These are phyloP conservation scores for Solanum clarkiae DNA, from an alignment of 257 asterid species.

Conservation along the genomic window DNA sequence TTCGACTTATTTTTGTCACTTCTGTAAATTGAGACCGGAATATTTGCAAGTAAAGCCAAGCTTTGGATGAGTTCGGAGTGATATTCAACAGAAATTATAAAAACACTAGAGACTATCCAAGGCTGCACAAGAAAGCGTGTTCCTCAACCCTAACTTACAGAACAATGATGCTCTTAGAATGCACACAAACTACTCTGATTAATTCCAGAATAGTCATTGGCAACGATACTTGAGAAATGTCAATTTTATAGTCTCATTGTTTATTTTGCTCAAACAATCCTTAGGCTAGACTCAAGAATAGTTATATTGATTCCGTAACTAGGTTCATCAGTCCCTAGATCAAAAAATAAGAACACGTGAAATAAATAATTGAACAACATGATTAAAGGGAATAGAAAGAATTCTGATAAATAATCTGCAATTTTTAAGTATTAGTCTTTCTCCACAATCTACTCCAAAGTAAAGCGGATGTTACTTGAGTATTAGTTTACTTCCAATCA, in stretches of 20 bases:
- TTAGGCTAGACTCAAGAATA: background rate
- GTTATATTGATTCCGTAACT: background rate
- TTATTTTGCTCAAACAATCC: background rate
- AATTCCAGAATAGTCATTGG: background rate
- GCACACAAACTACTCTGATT: background rate
- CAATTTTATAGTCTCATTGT: background rate
- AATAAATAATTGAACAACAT: too few species aligned
- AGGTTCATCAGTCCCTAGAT: background rate
- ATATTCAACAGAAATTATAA: background rate
- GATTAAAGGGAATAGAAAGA: background rate
- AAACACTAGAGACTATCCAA: background rate
- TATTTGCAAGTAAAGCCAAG: background rate
- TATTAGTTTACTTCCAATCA: background rate
- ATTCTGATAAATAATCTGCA: background rate
- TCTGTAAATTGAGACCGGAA: background rate
- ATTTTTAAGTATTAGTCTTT: background rate
- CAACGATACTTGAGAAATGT: background rate
- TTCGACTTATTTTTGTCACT: background rate
- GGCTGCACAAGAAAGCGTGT: background rate
- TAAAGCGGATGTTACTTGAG: background rate
- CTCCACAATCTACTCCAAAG: background rate
- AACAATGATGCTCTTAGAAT: background rate
- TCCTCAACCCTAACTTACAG: background rate
- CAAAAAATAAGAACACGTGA: background rate
- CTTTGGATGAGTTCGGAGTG: background rate